phyloP scores from a whole-genome alignment of 148 eudicot species.

The Vaccinium vitisidaea region DNA sequence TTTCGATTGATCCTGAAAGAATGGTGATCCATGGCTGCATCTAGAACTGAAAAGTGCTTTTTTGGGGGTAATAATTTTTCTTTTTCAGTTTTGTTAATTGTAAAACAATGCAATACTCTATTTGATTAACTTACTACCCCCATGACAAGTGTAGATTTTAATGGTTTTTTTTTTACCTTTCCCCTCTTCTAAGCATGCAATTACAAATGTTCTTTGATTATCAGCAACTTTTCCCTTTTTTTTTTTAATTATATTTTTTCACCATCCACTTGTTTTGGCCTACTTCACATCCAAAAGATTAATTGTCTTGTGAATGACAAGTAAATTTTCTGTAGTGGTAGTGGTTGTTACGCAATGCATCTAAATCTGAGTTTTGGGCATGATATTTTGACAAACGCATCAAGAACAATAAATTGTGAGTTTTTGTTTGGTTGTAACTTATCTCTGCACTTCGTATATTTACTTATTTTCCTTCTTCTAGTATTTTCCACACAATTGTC shows the following conservation, averaged over 20 bases:
- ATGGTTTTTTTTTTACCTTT: background rate
- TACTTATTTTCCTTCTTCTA: background rate
- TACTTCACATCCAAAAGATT: background rate
- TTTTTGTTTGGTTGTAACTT: background rate
- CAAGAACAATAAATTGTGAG: background rate
- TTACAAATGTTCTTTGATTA: background rate
- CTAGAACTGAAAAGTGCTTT: background rate
- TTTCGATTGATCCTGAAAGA: slow-evolving; percentile 1
- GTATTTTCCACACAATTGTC: background rate
- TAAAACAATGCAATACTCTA: background rate
- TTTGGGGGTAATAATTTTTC: background rate
- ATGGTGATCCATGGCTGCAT: background rate
- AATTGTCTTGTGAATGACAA: background rate
- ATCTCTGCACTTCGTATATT: background rate
- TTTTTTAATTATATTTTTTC: background rate
- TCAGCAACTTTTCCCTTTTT: background rate
- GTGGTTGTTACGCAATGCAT: background rate
- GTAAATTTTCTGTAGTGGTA: background rate
- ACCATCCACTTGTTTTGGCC: background rate
- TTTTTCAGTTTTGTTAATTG: background rate
- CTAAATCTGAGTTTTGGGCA: slow-evolving; percentile 1
- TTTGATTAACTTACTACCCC: background rate
- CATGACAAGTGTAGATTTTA: background rate
- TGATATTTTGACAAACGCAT: background rate
- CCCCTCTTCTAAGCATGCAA: background rate